Conservation (phyloP, 257 asterid species). For the Agastache rugosa region DNA sequence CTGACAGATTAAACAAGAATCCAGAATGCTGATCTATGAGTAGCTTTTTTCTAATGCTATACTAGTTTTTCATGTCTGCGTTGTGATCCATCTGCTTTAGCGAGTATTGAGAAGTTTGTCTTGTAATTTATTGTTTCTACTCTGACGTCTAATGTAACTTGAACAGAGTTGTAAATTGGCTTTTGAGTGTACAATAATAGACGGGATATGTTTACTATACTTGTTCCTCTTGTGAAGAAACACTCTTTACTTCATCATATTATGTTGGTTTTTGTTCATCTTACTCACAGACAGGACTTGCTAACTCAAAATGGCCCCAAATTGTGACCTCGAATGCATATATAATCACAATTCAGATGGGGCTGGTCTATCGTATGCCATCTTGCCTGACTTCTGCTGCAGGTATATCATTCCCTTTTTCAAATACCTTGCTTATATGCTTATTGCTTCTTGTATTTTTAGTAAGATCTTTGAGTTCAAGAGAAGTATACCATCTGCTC, state of each 20-base stretch:
- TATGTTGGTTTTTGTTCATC: not conserved
- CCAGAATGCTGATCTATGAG: slow-evolving; percentile 22
- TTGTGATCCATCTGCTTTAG: slow-evolving; percentile 11
- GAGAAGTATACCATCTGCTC: not conserved
- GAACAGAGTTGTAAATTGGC: slow-evolving; percentile 35
- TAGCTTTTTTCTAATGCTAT: slow-evolving; percentile 21
- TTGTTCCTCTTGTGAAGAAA: slow-evolving; percentile 13
- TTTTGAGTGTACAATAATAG: slow-evolving; percentile 15
- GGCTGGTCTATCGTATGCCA: too few species aligned
- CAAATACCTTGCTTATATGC: too few species aligned
- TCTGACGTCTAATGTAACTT: slow-evolving; percentile 28
- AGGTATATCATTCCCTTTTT: too few species aligned
- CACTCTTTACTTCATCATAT: not conserved
- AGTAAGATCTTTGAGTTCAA: not conserved
- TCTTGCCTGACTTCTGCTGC: too few species aligned
- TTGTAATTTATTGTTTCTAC: slow-evolving; percentile 23
- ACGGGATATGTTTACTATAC: slow-evolving; percentile 1
- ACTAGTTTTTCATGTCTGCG: slow-evolving; percentile 7
- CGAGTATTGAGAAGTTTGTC: slow-evolving; percentile 25
- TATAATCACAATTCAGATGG: too few species aligned
- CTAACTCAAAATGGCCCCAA: too few species aligned
- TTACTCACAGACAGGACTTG: too few species aligned
- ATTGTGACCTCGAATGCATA: not conserved
- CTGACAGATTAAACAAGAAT: slow-evolving; percentile 25
- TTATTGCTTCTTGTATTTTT: too few species aligned